phyloP scores from a whole-genome alignment of 805 yeast species.

The Sungouiella blattae region DNA sequence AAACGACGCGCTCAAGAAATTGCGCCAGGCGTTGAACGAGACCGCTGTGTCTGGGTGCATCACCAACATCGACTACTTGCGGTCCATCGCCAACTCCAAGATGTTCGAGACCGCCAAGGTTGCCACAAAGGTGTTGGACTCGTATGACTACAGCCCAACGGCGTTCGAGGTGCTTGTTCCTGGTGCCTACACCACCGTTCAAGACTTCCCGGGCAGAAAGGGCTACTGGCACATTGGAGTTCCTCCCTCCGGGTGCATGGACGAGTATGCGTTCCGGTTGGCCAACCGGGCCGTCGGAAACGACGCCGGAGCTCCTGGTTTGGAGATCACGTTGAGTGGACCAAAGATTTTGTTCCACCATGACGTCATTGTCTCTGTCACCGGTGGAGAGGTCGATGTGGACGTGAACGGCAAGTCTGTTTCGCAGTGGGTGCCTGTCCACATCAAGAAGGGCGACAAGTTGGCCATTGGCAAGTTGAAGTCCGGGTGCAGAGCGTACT shows the following conservation, averaged over 20 bases:
- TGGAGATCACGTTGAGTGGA: conserved; percentile 85
- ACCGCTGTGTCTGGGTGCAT: conserved; percentile 86
- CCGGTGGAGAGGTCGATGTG: conserved; percentile 80
- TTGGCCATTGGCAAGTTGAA: conserved; percentile 76
- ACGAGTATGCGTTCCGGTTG: conserved; percentile 79
- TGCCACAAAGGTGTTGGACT: conserved; percentile 83
- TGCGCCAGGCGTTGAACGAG: conserved; percentile 78
- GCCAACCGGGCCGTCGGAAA: conserved; percentile 93
- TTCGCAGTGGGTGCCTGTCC: conserved; percentile 69
- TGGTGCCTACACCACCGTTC: conserved; percentile 95
- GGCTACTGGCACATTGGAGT: conserved; percentile 92
- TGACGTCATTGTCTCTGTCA: conserved; percentile 70
- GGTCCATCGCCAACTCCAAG: conserved; percentile 76
- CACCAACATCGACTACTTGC: conserved; percentile 85
- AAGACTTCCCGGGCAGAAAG: conserved; percentile 89
- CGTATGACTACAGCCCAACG: conserved; percentile 71
- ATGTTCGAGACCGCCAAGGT: conserved; percentile 84
- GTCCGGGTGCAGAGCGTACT: conserved; percentile 83
- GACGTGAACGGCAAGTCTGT: conserved; percentile 58
- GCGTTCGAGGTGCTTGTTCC: conserved; percentile 85
- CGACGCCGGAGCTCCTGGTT: conserved; percentile 74
- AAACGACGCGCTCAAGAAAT: conserved; percentile 72
- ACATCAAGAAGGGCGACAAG: conserved; percentile 69
- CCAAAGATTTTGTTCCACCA: conserved; percentile 84
- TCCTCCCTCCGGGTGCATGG: conserved; percentile 99